These are phyloP conservation scores for Elaeis oleifera DNA, from an alignment of 202 grass and related monocot species.

Conservation along the genomic window DNA sequence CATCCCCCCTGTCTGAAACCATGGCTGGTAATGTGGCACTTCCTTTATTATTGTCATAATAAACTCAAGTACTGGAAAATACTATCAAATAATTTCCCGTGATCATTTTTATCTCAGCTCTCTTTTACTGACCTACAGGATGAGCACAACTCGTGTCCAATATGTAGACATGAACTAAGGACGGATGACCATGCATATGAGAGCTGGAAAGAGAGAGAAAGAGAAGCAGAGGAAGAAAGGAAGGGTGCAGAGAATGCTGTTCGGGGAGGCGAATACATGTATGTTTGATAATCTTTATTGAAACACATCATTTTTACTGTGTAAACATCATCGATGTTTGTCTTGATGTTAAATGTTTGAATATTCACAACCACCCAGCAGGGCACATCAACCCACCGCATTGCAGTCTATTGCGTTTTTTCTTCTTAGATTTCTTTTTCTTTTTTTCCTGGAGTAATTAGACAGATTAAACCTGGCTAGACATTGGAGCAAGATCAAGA, in stretches of 20 bases:
- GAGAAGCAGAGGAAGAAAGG: slow-evolving; percentile 80
- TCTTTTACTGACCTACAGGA: slow-evolving; percentile 33
- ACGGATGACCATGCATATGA: slow-evolving; percentile 81
- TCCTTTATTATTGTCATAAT: neutral
- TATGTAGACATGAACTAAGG: slow-evolving; percentile 67
- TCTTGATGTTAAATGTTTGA: no score
- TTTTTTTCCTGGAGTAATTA: no score
- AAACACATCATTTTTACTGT: no score
- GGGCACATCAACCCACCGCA: no score
- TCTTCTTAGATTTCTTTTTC: no score
- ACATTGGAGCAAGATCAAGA: no score
- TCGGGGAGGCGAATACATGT: slow-evolving; percentile 88
- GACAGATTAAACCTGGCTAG: no score
- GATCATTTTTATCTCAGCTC: neutral
- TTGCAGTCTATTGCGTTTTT: no score
- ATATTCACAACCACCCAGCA: no score
- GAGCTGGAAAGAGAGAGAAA: slow-evolving; percentile 74
- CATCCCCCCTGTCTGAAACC: slow-evolving; percentile 87
- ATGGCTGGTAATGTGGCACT: slow-evolving; percentile 57
- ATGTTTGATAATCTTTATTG: slow-evolving; percentile 36
- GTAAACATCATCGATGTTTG: no score
- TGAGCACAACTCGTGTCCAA: slow-evolving; percentile 83
- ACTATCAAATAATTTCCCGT: no score
- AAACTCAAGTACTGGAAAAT: no score
- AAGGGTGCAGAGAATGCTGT: slow-evolving; percentile 89